Evolutionary conservation across 2,329 filamentous ascomycete genomes (phyloP).

Genomic region (Penicillium sp.): DNA sequence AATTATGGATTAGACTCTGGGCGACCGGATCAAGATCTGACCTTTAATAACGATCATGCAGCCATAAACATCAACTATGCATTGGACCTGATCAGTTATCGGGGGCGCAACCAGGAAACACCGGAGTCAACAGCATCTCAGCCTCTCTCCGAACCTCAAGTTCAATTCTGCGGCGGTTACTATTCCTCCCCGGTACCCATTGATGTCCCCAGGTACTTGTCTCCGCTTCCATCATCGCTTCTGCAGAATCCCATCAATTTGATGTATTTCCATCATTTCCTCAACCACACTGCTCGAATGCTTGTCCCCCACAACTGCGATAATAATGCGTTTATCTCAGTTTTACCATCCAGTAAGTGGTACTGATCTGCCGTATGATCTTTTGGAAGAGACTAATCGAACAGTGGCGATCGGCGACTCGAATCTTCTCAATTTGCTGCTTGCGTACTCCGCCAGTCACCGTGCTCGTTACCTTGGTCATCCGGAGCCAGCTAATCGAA

Average conservation of each 20-base stretch:
- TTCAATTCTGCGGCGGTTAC: slow-evolving; percentile 61
- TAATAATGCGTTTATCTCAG: slow-evolving; percentile 59
- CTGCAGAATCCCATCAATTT: slow-evolving; percentile 76
- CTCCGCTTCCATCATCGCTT: slow-evolving; percentile 57
- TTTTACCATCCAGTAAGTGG: slow-evolving; percentile 60
- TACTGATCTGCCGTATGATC: neutral
- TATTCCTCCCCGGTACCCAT: slow-evolving; percentile 69
- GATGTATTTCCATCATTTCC: slow-evolving; percentile 70
- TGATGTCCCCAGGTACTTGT: slow-evolving; percentile 58
- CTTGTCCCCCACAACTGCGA: slow-evolving; percentile 62
- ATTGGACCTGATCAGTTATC: slow-evolving; percentile 30
- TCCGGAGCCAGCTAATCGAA: slow-evolving; percentile 71
- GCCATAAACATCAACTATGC: slow-evolving; percentile 58
- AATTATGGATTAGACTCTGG: slow-evolving; percentile 71
- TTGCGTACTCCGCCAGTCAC: slow-evolving; percentile 83
- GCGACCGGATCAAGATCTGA: slow-evolving; percentile 66
- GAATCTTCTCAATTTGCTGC: slow-evolving; percentile 71
- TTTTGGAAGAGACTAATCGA: slow-evolving; percentile 48
- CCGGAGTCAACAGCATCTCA: slow-evolving; percentile 5
- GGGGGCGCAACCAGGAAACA: slow-evolving; percentile 8
- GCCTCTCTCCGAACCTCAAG: slow-evolving; percentile 18
- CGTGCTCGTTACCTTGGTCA: slow-evolving; percentile 72
- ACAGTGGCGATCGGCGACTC: slow-evolving; percentile 45
- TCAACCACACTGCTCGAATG: slow-evolving; percentile 75
- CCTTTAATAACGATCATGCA: slow-evolving; percentile 67